A percentile compares a stretch with the other conserved stretches of the same genome.
These are phyloP conservation scores for Fusarium hostae DNA, from an alignment of 2,329 filamentous ascomycete genomes.

Conservation along the genomic window DNA sequence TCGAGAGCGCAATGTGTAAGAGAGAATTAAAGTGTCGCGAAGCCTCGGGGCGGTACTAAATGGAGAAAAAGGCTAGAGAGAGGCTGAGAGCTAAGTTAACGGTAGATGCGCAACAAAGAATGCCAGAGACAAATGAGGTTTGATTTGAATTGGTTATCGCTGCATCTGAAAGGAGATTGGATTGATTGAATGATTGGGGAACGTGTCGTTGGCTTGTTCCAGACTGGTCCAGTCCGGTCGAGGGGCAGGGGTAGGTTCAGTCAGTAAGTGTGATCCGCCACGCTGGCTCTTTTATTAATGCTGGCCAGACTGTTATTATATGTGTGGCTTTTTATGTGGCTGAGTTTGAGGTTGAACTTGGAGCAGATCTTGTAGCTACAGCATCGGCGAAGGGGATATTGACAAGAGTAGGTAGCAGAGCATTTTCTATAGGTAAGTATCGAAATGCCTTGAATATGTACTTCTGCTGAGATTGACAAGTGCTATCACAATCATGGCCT, in stretches of 20 bases:
- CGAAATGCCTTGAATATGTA: neutral
- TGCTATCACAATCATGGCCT: neutral
- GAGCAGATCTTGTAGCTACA: neutral
- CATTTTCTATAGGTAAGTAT: neutral
- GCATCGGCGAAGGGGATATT: neutral
- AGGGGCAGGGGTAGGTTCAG: constrained; percentile 5
- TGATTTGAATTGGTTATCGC: constrained; percentile 31
- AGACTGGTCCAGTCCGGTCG: constrained; percentile 18
- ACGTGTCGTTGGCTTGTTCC: constrained; percentile 38
- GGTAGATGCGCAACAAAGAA: constrained; percentile 36
- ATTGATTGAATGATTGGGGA: constrained; percentile 20
- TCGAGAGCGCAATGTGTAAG: constrained; percentile 16
- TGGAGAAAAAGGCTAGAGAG: constrained; percentile 19
- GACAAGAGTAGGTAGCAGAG: too few species aligned
- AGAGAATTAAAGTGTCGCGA: constrained; percentile 16
- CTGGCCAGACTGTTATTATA: constrained; percentile 17
- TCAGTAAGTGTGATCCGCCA: constrained; percentile 30
- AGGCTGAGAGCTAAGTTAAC: neutral
- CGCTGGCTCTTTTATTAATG: constrained; percentile 22
- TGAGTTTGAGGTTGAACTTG: neutral
- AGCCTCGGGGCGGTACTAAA: constrained; percentile 5
- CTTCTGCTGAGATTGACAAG: neutral
- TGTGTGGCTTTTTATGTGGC: constrained; percentile 21
- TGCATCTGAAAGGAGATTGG: constrained; percentile 41
- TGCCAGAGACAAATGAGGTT: constrained; percentile 43